Evolutionary conservation across 345 rosid species (phyloP).

Genomic region (Euclidium syriacum): DNA sequence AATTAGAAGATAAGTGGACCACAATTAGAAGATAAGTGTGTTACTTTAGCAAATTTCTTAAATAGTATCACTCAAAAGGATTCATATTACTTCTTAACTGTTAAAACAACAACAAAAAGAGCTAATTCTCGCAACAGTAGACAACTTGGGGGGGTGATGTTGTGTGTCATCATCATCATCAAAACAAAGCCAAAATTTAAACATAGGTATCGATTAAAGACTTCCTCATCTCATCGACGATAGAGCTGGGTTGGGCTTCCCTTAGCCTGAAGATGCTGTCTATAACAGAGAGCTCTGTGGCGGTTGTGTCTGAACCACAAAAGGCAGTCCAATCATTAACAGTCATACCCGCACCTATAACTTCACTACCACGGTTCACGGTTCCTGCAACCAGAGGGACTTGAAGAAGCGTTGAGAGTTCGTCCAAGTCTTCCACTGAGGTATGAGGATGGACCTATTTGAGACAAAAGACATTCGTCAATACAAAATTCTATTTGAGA

Average conservation of each 20-base stretch:
- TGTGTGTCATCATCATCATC: constrained; percentile 12
- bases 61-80: no score
- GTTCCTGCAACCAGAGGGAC: constrained; percentile 76
- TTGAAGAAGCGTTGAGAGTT: constrained; percentile 87
- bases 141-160: neutral
- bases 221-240: constrained; percentile 88
- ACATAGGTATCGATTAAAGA: constrained; percentile 78
- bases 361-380: constrained; percentile 85
- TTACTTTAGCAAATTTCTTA: no score
- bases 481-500: neutral
- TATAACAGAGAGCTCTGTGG: constrained; percentile 80
- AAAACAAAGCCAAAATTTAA: constrained; percentile 28
- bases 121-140: constrained; percentile 14
- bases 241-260: constrained; percentile 80
- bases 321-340: constrained; percentile 91
- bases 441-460: constrained; percentile 90
- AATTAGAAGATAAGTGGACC: no score
- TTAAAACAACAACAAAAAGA: neutral
- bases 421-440: constrained; percentile 89
- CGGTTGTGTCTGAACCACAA: constrained; percentile 93
- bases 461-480: neutral
- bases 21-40: no score
- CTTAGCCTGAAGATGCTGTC: constrained; percentile 91
- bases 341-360: constrained; percentile 73
- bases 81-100: neutral